These are phyloP conservation scores for Verticillium nubilum DNA, from an alignment of 2,329 filamentous ascomycete genomes.

Conservation along the genomic window DNA sequence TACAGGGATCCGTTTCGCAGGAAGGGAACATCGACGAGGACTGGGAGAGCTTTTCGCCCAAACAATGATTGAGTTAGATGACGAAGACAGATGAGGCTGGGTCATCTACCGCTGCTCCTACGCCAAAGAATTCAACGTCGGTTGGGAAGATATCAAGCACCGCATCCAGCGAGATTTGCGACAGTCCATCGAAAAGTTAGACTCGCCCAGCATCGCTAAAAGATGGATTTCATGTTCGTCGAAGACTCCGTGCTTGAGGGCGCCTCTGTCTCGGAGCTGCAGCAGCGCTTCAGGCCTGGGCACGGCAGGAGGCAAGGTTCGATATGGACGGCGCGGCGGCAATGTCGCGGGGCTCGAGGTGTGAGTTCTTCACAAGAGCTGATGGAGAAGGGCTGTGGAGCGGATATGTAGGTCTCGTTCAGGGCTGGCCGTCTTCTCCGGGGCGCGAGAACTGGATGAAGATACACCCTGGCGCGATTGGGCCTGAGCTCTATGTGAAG, in stretches of 20 bases:
- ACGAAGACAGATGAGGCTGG: neutral
- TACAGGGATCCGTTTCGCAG: neutral
- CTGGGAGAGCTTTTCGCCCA: neutral
- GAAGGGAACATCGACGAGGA: neutral
- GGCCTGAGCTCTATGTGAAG: neutral
- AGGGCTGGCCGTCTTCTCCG: neutral
- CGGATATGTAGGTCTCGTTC: neutral
- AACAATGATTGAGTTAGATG: neutral
- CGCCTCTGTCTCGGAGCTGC: constrained; percentile 9
- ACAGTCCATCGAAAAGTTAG: constrained; percentile 2
- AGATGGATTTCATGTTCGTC: constrained; percentile 12
- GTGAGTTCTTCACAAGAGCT: constrained; percentile 9
- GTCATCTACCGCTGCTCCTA: neutral
- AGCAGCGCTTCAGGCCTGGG: constrained; percentile 8
- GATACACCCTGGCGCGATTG: neutral
- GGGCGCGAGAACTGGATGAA: neutral
- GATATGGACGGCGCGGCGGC: neutral
- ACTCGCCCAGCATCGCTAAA: constrained; percentile 7
- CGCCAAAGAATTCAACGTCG: neutral
- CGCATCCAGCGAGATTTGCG: neutral
- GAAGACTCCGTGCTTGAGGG: constrained; percentile 12
- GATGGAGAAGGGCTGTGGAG: constrained; percentile 3
- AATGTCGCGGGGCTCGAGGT: constrained; percentile 2
- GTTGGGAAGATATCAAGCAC: neutral
- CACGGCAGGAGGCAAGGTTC: neutral